A percentile compares a stretch with the other conserved stretches of the same genome.
Evolutionary conservation across 2,329 filamentous ascomycete genomes (phyloP).

Genomic region (Zymoseptoria ardabiliae): DNA sequence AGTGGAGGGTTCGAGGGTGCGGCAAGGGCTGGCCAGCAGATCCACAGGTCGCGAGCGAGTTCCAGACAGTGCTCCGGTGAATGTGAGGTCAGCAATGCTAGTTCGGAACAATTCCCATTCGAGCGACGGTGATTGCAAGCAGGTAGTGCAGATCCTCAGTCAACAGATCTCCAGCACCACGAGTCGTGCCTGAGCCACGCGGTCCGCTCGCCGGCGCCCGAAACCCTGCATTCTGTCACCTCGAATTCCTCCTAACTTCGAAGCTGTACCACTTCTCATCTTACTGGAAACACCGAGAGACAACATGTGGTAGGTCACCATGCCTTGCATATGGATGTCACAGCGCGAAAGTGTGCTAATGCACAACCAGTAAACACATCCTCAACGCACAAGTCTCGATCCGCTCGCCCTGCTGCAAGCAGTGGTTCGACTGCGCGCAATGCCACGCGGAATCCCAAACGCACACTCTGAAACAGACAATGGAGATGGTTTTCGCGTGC

Average conservation of each 20-base stretch:
- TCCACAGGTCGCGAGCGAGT: not conserved
- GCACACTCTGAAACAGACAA: conserved; percentile 65
- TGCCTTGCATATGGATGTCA: not conserved
- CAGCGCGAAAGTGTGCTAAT: not conserved
- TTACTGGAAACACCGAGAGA: not conserved
- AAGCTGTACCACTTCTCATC: not conserved
- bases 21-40: not conserved
- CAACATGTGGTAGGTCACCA: conserved; percentile 26
- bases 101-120: not conserved
- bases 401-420: conserved; percentile 88
- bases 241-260: not conserved
- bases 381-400: conserved; percentile 97
- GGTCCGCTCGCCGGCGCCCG: not conserved
- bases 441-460: conserved; percentile 76
- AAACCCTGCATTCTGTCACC: not conserved
- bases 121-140: not conserved
- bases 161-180: not conserved
- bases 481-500: conserved; percentile 90
- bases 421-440: conserved; percentile 98
- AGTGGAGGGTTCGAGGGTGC: not conserved
- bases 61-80: not conserved
- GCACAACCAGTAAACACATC: conserved; percentile 72
- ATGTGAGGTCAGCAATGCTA: not conserved
- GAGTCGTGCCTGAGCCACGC: not conserved
- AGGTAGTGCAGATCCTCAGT: not conserved